A percentile compares a stretch with the other conserved stretches of the same genome.
phyloP scores from a whole-genome alignment of 331 rosid genomes.

The Arachis monticola region DNA sequence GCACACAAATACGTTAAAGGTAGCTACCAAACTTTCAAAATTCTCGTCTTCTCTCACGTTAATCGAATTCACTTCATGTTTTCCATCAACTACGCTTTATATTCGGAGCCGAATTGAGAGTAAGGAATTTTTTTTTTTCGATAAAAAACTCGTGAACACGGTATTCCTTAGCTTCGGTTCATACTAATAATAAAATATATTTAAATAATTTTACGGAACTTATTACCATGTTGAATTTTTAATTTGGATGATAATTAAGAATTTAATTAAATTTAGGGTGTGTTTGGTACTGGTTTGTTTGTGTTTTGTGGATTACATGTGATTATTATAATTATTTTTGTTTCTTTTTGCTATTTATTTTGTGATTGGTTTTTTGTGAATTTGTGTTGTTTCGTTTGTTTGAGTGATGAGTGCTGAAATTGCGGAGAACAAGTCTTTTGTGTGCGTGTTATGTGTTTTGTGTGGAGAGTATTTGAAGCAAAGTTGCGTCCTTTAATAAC shows the following conservation, averaged over 20 bases:
- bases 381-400: not conserved
- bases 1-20: conserved; percentile 35
- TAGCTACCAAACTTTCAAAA: conserved; percentile 33
- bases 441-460: conserved; percentile 22
- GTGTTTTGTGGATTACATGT: not conserved
- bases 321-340: not conserved
- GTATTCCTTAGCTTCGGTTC: conserved; percentile 5
- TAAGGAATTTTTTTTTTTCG: not conserved
- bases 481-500: conserved; percentile 50
- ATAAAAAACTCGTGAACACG: not conserved
- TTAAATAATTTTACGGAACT: not conserved
- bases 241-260: conserved; percentile 1
- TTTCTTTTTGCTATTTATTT: not conserved
- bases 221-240: not conserved
- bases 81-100: not conserved
- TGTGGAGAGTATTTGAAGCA: conserved; percentile 69
- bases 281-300: too few relatives aligned
- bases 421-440: conserved; percentile 53
- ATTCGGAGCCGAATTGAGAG: conserved; percentile 13
- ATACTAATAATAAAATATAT: not conserved
- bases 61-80: not conserved
- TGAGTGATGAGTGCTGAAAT: conserved; percentile 44
- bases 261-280: conserved; percentile 4
- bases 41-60: not conserved
- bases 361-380: not conserved